A percentile compares a stretch with the other conserved stretches of the same genome.
phyloP scores from a whole-genome alignment of 306 rosid species.

The Purshia tridentata region DNA sequence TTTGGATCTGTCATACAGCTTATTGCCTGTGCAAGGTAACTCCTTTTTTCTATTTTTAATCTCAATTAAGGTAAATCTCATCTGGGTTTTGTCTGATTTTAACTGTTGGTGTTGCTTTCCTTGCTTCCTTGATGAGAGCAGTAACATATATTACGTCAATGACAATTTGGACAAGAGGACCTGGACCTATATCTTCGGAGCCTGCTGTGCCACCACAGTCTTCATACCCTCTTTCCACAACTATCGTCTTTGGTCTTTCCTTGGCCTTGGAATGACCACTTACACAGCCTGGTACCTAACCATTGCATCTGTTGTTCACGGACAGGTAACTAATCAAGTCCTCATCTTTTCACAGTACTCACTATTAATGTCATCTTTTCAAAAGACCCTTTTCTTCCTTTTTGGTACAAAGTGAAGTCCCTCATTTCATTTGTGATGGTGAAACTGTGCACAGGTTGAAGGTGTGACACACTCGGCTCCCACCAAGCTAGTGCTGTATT shows the following conservation, averaged over 20 bases:
- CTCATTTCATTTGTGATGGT: not conserved
- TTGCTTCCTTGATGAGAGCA: conserved; percentile 30
- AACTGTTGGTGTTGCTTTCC: conserved; percentile 6
- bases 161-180: conserved; percentile 92
- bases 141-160: conserved; percentile 89
- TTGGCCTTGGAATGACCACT: conserved; percentile 97
- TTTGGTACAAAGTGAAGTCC: not conserved
- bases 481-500: conserved; percentile 70
- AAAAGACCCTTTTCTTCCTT: not conserved
- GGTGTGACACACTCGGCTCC: conserved; percentile 80
- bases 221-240: conserved; percentile 98
- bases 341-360: not conserved
- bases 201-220: conserved; percentile 97
- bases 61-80: not conserved
- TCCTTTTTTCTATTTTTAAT: not conserved
- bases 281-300: conserved; percentile 95
- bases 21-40: conserved; percentile 95
- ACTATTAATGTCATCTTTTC: not conserved
- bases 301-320: conserved; percentile 63
- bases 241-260: conserved; percentile 95
- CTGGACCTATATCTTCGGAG: conserved; percentile 97
- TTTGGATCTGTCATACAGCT: conserved; percentile 99
- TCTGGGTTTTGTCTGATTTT: conserved; percentile 12
- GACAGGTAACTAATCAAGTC: conserved; percentile 57
- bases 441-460: conserved; percentile 40